phyloP scores from a whole-genome alignment of 306 rosid genomes.

The Fragaria ananassa region DNA sequence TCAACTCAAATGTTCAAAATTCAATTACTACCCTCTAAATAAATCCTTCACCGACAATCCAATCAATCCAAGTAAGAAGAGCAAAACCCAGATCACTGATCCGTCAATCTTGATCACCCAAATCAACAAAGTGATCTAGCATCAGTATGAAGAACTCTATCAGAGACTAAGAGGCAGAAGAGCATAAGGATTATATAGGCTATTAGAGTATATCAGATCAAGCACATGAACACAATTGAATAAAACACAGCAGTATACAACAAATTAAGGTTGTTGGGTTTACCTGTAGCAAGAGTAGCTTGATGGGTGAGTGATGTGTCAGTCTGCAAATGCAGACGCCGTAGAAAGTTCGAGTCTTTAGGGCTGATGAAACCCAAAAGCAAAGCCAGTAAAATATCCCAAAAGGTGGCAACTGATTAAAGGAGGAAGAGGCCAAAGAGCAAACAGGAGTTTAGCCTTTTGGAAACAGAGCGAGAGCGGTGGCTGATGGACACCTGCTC shows the following conservation, averaged over 20 bases:
- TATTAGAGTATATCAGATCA: slow-evolving; percentile 18
- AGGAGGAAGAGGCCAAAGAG: neutral
- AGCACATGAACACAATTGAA: slow-evolving; percentile 4
- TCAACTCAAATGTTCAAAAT: slow-evolving; percentile 18
- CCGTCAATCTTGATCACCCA: slow-evolving; percentile 10
- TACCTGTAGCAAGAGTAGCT: neutral
- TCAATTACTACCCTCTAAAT: slow-evolving; percentile 8
- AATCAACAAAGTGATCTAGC: slow-evolving; percentile 14
- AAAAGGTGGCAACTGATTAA: neutral
- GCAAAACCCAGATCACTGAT: slow-evolving; percentile 30
- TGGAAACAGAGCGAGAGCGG: slow-evolving; percentile 29
- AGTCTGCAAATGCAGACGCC: slow-evolving; percentile 2
- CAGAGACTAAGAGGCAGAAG: neutral
- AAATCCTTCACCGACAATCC: neutral
- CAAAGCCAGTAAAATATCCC: slow-evolving; percentile 17
- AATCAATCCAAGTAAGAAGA: slow-evolving; percentile 21
- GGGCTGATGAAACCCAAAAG: slow-evolving; percentile 3
- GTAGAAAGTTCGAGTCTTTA: neutral
- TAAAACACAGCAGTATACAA: neutral
- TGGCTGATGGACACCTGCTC: slow-evolving; percentile 53
- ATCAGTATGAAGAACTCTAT: slow-evolving; percentile 9
- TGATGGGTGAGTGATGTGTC: slow-evolving; percentile 1
- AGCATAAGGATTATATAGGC: neutral
- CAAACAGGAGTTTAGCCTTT: slow-evolving; percentile 1
- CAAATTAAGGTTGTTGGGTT: neutral